phyloP scores from a whole-genome alignment of 495 filamentous ascomycete species.

The Penicillium lividum region DNA sequence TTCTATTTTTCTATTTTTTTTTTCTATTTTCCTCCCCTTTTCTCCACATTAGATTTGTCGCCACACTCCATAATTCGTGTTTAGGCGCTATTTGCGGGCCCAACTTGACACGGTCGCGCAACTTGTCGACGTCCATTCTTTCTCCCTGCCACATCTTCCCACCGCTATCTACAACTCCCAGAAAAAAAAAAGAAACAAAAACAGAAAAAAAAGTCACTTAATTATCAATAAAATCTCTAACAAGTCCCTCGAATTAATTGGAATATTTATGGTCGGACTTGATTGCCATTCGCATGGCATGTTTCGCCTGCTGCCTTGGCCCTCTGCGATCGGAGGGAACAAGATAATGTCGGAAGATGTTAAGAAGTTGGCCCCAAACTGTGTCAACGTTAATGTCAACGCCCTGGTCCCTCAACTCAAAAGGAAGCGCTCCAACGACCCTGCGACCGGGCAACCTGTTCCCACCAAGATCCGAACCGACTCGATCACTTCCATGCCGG shows the following conservation, averaged over 20 bases:
- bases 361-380: constrained; percentile 41
- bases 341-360: constrained; percentile 52
- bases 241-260: constrained; percentile 3
- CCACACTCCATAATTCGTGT: constrained; percentile 23
- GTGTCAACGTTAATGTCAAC: constrained; percentile 40
- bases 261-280: constrained; percentile 6
- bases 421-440: constrained; percentile 53
- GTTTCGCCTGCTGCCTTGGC: constrained; percentile 59
- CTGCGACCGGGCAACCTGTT: constrained; percentile 35
- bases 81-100: constrained; percentile 7
- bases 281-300: constrained; percentile 44
- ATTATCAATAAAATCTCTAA: background rate
- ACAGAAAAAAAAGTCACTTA: constrained; percentile 1
- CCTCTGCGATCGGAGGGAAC: constrained; percentile 55
- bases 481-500: constrained; percentile 10
- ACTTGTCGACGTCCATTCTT: constrained; percentile 32
- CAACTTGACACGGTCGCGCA: constrained; percentile 28
- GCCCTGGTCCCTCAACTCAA: constrained; percentile 49
- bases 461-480: constrained; percentile 36
- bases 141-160: constrained; percentile 11
- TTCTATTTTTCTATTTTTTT: constrained; percentile 13
- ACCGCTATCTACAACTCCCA: constrained; percentile 8
- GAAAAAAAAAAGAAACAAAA: too few species aligned
- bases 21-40: constrained; percentile 9
- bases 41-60: constrained; percentile 23